A percentile compares a stretch with the other conserved stretches of the same genome.
Conservation (phyloP, 2,329 filamentous ascomycete species). For the Diplocarpon rosae region DNA sequence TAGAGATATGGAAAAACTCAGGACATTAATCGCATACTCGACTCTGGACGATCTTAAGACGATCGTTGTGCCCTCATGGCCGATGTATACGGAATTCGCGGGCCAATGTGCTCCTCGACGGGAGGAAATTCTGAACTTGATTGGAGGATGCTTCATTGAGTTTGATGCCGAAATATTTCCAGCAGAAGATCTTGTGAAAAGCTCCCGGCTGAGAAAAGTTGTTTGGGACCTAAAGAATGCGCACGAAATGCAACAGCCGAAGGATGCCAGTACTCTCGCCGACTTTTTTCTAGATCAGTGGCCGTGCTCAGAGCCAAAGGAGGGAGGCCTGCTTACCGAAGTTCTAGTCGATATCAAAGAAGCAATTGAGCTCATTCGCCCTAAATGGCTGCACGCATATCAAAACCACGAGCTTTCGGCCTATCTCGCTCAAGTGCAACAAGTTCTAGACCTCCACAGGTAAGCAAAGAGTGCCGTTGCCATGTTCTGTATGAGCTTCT, state of each 20-base stretch:
- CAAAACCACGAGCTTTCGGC: conserved; percentile 36
- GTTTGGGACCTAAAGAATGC: background rate
- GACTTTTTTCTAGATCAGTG: conserved; percentile 34
- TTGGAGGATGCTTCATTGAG: conserved; percentile 21
- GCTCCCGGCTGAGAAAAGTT: conserved; percentile 19
- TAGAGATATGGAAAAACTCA: conserved; percentile 32
- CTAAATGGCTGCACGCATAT: conserved; percentile 38
- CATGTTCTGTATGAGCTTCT: too few relatives aligned
- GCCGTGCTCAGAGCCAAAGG: conserved; percentile 31
- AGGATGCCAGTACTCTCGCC: conserved; percentile 31
- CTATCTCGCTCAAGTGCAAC: conserved; percentile 29
- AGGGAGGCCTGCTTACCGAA: conserved; percentile 21
- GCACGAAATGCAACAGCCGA: conserved; percentile 26
- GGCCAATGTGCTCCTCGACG: conserved; percentile 24
- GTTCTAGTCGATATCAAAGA: conserved; percentile 29
- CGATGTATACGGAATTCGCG: conserved; percentile 28
- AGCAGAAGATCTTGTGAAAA: conserved; percentile 8
- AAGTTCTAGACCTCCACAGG: conserved; percentile 26
- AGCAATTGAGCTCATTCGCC: conserved; percentile 31
- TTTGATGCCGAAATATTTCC: conserved; percentile 1
- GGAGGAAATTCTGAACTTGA: conserved; percentile 26
- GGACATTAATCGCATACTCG: conserved; percentile 35
- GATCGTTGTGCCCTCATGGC: conserved; percentile 29
- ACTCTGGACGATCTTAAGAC: conserved; percentile 30
- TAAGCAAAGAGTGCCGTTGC: background rate